Conservation (phyloP, 345 rosid genomes). For the Pugionium cornutum region DNA sequence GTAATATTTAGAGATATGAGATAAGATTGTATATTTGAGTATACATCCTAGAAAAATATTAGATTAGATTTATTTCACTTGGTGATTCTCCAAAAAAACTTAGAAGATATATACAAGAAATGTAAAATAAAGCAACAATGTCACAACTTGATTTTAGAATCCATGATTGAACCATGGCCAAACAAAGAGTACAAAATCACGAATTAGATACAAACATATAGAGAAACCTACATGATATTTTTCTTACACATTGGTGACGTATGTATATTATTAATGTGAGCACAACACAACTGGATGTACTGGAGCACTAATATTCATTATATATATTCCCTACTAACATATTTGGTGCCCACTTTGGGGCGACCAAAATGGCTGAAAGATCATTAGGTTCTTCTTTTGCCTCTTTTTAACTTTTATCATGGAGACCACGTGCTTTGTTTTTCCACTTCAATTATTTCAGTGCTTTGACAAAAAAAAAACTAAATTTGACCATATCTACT, state of each 20-base stretch:
- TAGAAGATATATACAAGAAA: neutral
- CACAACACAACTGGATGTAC: slow-evolving; percentile 16
- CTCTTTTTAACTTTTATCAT: slow-evolving; percentile 35
- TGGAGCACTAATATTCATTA: slow-evolving; percentile 27
- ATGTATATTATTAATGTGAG: slow-evolving; percentile 4
- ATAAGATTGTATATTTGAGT: no score
- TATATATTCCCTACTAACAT: slow-evolving; percentile 17
- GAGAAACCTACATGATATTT: slow-evolving; percentile 1
- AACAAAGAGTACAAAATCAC: neutral
- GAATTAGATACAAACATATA: neutral
- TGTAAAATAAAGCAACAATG: neutral
- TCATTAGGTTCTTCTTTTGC: slow-evolving; percentile 35
- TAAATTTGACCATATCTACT: neutral
- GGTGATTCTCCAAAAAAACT: no score
- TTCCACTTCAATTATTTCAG: slow-evolving; percentile 25
- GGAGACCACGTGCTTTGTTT: slow-evolving; percentile 38
- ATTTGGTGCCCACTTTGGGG: slow-evolving; percentile 30
- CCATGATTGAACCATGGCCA: neutral
- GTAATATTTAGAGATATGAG: no score
- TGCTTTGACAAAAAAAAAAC: slow-evolving; percentile 11
- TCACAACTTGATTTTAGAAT: neutral
- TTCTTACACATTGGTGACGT: slow-evolving; percentile 28
- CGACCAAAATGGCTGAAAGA: slow-evolving; percentile 26
- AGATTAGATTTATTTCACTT: no score
- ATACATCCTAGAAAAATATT: no score